Percentiles rank a stretch among this genome's conserved stretches.
phyloP scores from a whole-genome alignment of 2,329 filamentous ascomycete genomes.

The Botrytis porri region DNA sequence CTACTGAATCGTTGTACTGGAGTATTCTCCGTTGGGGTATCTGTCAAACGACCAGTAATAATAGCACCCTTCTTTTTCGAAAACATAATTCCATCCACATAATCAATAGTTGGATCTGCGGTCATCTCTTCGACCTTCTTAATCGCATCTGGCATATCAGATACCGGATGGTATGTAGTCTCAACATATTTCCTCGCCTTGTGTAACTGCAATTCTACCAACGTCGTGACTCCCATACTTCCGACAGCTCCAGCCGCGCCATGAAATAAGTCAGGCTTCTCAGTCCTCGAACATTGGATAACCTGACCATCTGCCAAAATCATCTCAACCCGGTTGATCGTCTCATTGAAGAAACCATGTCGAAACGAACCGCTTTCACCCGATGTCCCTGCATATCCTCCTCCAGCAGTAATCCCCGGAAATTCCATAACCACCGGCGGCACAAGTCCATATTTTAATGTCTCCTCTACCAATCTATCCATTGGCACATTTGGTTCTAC shows the following conservation, averaged over 20 bases:
- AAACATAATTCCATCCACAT: slow-evolving; percentile 59
- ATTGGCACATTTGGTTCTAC: slow-evolving; percentile 70
- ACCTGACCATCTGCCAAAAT: slow-evolving; percentile 58
- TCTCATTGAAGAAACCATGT: slow-evolving; percentile 64
- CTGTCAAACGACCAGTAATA: slow-evolving; percentile 50
- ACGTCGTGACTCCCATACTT: slow-evolving; percentile 58
- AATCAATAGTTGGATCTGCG: slow-evolving; percentile 45
- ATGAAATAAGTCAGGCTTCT: slow-evolving; percentile 54
- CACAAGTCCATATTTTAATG: slow-evolving; percentile 53
- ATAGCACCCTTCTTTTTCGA: slow-evolving; percentile 49
- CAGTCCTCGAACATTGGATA: slow-evolving; percentile 45
- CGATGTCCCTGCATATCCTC: slow-evolving; percentile 63
- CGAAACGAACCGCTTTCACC: slow-evolving; percentile 66
- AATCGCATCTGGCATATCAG: slow-evolving; percentile 45
- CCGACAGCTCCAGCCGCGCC: slow-evolving; percentile 59
- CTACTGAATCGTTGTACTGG: slow-evolving; percentile 47
- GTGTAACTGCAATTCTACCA: slow-evolving; percentile 56
- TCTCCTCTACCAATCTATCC: slow-evolving; percentile 59
- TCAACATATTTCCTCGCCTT: slow-evolving; percentile 54
- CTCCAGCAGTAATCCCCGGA: slow-evolving; percentile 65
- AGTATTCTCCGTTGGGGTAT: slow-evolving; percentile 35
- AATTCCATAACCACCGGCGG: slow-evolving; percentile 70
- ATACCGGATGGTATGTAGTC: slow-evolving; percentile 50
- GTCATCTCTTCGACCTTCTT: slow-evolving; percentile 41
- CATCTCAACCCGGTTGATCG: slow-evolving; percentile 60